A percentile compares a stretch with the other conserved stretches of the same genome.
Conservation (phyloP, 2,329 filamentous ascomycete genomes). For the Trichophyton mentagrophytes region DNA sequence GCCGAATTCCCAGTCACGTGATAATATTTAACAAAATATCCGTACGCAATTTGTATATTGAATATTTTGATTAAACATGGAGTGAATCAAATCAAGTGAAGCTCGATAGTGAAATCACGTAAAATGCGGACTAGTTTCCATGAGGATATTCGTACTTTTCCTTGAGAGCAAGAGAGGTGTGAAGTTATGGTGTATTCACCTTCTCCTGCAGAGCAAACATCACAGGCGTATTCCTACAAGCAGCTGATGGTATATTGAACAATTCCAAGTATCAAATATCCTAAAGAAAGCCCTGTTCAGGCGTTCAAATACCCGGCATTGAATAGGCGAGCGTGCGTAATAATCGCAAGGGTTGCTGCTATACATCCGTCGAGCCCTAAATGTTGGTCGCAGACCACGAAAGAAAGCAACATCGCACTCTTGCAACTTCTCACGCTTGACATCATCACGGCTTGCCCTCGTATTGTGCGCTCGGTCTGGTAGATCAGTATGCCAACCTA, state of each 20-base stretch:
- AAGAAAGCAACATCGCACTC: not conserved
- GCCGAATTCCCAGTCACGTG: not conserved
- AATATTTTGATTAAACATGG: not conserved
- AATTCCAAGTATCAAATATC: no score
- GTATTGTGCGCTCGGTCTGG: not conserved
- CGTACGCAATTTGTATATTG: not conserved
- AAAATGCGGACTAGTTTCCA: no score
- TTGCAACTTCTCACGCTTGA: not conserved
- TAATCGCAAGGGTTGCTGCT: slow-evolving; percentile 2
- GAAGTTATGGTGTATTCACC: no score
- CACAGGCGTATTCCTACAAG: no score
- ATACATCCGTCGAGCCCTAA: not conserved
- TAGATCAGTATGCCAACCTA: slow-evolving; percentile 4
- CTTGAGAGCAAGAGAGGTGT: no score
- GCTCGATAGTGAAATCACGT: not conserved
- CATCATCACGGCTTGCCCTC: not conserved
- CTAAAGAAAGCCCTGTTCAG: no score
- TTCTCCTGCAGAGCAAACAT: no score
- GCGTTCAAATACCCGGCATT: not conserved
- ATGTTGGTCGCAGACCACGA: not conserved
- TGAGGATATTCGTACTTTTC: no score
- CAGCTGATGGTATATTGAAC: no score
- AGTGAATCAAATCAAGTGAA: not conserved
- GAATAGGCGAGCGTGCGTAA: not conserved
- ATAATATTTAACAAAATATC: not conserved